Evolutionary conservation across 257 asterid species (phyloP), one percentile per base, ranked within the genome.

Genomic region (Solanum dulcamara): DNA sequence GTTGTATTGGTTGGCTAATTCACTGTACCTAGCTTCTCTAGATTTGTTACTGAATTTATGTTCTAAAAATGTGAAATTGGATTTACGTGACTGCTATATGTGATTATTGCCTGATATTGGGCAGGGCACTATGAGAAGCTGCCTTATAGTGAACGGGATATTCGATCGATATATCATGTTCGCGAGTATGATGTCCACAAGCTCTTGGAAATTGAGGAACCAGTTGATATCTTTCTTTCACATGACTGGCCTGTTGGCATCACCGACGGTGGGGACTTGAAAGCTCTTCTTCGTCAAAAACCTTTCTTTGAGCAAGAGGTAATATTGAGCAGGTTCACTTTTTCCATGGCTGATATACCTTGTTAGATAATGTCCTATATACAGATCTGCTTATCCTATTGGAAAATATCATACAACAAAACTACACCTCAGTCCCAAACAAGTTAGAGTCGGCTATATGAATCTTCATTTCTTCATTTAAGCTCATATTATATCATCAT

Each of bases 191-290:
- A 96, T 84, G 97, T 94, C 68, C 92, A 92, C 86, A 96, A 95
- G 91, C 98, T 96, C 84, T 92, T 91, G 98, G 95, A 96, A 92
- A 91, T 95, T 84, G 93, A 94, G 88, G 98, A 95, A 85, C 99
- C 99, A 86, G 86, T 96, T 80, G 99, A 96, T 87, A 92, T 96
- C 46, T 96, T 95, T 88, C 97, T 96, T 84, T 94, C 99, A 60
- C 99, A 96, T 92, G 99, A 96, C 90, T 96, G 98, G 98, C 99
- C 99, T 64, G 74, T 90, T 88, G 97, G 97, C 81, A 93, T 96
- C 79, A 93, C 98, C 48, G 92, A 92, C 85, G 86, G 88, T 59
- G 99, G 99, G 85, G 84, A 95, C 86, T 55, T 93, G 91, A 60
- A 88, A 83, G 85, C 81, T 81, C 99, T 96, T 87, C 87, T 96